A percentile compares a stretch with the other conserved stretches of the same genome.
These are phyloP conservation scores for Aspergillus glaucus DNA, from an alignment of 2,329 filamentous ascomycete genomes.

Conservation along the genomic window DNA sequence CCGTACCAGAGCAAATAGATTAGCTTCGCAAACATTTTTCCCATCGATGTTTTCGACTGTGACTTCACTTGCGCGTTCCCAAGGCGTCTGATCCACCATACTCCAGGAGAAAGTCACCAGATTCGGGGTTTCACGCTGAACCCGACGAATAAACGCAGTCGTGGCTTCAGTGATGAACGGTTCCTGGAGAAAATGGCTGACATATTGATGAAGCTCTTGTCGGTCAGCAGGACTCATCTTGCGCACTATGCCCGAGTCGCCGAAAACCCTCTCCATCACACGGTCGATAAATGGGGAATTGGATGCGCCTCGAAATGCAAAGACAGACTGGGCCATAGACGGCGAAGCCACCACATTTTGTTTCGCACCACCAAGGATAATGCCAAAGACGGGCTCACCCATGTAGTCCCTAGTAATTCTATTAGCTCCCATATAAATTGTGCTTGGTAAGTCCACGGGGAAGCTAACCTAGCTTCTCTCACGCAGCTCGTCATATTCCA, in stretches of 20 bases:
- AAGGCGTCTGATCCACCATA: conserved; percentile 55
- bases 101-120: conserved; percentile 55
- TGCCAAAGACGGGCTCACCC: conserved; percentile 40
- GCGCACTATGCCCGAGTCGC: conserved; percentile 32
- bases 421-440: conserved; percentile 14
- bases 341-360: conserved; percentile 48
- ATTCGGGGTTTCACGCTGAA: conserved; percentile 46
- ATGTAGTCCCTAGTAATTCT: conserved; percentile 13
- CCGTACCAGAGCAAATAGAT: conserved; percentile 48
- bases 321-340: conserved; percentile 38
- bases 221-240: conserved; percentile 29
- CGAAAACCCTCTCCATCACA: conserved; percentile 39
- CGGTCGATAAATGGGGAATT: conserved; percentile 25
- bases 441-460: conserved; percentile 5
- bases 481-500: conserved; percentile 42
- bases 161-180: conserved; percentile 41
- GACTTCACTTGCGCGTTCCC: conserved; percentile 52
- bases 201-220: conserved; percentile 33
- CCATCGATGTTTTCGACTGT: conserved; percentile 35
- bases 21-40: conserved; percentile 45
- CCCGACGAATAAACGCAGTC: conserved; percentile 28
- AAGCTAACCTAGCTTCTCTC: conserved; percentile 34
- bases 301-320: conserved; percentile 26
- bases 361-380: conserved; percentile 45
- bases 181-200: conserved; percentile 42